Base-by-base conservation (phyloP, 176 grass and related monocot genomes). In the Stipa capillata region DNA sequence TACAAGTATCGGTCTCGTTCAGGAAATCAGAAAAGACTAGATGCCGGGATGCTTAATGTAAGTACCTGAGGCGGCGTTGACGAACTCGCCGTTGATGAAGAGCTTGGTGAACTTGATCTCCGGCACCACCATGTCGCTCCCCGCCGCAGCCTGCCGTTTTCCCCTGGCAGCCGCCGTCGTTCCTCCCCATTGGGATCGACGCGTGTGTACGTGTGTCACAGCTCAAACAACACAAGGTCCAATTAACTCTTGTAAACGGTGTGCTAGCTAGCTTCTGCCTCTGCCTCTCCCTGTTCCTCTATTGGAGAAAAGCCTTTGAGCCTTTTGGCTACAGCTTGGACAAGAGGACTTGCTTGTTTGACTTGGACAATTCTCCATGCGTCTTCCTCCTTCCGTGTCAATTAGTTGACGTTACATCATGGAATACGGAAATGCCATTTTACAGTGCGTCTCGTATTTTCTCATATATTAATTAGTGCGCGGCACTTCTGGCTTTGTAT, bases 51-150 rank as follows among this genome's bases (percentile, higher is more conserved):
- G 0, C n/a, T n/a, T n/a, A n/a, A n/a, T n/a, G n/a, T n/a, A n/a
- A n/a, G 48, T 67, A 96, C 93, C 93, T 27, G 93, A 92, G 47
- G 81, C 39, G 45, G 90, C 74, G 81, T 90, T 85, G 28, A 90
- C 93, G 85, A 97, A 92, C 34, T 86, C 56, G 85, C 90, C 93
- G 79, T 92, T 84, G 82, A 97, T 88, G 82, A 92, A 97, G 49
- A 92, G 87, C 90, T 92, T 85, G 60, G 93, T 92, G 87, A 90
- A 92, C 81, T 85, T 90, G 69, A 93, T 93, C 69, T 91, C 89
- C 52, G 89, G 92, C 53, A 89, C 63, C 76, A 75, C 80, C 51
- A 84, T 56, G 0, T 10, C 73, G 53, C 2, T 51, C 18, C 6
- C 77, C 53, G 66, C 66, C 39, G 15, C 42, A 11, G 21, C 64